Conservation (phyloP, 257 asterid genomes). For the Cordia subcordata region DNA sequence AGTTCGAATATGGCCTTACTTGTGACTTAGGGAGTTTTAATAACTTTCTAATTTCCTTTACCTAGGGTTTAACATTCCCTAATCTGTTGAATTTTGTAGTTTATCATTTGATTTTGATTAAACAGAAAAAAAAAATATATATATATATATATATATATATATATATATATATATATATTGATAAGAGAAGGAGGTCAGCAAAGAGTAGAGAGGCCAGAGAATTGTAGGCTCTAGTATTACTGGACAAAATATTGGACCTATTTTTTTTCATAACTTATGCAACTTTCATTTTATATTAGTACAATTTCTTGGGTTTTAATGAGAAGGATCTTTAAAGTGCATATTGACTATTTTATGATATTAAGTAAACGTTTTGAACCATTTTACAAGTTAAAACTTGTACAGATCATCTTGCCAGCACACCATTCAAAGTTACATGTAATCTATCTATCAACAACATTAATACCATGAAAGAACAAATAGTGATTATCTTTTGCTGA, state of each 20-base stretch:
- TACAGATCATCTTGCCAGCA: too few relatives aligned
- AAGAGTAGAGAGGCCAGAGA: constrained; percentile 7
- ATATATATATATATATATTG: too few relatives aligned
- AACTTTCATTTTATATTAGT: constrained; percentile 8
- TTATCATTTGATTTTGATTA: constrained; percentile 6
- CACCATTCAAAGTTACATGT: too few relatives aligned
- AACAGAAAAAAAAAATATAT: too few relatives aligned
- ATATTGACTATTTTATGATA: too few relatives aligned
- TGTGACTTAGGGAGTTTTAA: constrained; percentile 8
- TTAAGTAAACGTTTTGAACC: too few relatives aligned
- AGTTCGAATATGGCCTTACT: too few relatives aligned
- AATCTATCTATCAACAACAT: too few relatives aligned
- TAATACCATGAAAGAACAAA: too few relatives aligned
- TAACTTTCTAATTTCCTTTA: constrained; percentile 13
- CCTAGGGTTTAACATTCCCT: constrained; percentile 30
- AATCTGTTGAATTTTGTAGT: constrained; percentile 42
- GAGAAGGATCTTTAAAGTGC: neutral
- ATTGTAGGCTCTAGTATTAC: constrained; percentile 24
- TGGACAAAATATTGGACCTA: constrained; percentile 29
- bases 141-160: too few relatives aligned
- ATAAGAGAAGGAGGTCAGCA: constrained; percentile 2
- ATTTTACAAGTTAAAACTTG: too few relatives aligned
- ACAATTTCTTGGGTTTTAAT: neutral
- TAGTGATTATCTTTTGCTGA: too few relatives aligned
- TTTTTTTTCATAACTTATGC: neutral